Evolutionary conservation across 2,329 filamentous ascomycete genomes (phyloP).

Genomic region (Chaetoscypha palmicola): DNA sequence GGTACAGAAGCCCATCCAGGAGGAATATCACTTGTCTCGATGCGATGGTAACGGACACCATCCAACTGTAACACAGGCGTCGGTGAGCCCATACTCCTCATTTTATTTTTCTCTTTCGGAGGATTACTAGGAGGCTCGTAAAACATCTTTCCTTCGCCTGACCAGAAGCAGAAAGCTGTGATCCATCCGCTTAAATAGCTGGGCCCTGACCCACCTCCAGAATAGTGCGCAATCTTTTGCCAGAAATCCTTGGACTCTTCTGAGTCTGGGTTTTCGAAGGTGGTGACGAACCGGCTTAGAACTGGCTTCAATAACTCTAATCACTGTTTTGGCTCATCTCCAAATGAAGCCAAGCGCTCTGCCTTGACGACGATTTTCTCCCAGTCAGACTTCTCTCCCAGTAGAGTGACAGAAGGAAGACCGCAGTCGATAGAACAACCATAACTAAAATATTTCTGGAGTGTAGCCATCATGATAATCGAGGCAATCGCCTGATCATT

Average conservation of each 20-base stretch:
- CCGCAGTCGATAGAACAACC: conserved; percentile 34
- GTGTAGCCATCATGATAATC: conserved; percentile 44
- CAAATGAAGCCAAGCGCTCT: conserved; percentile 31
- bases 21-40: conserved; percentile 27
- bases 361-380: conserved; percentile 27
- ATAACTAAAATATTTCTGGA: conserved; percentile 44
- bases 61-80: conserved; percentile 17
- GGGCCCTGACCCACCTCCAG: conserved; percentile 15
- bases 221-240: conserved; percentile 25
- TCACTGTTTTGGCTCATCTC: conserved; percentile 29
- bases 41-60: conserved; percentile 18
- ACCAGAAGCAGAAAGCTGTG: conserved; percentile 33
- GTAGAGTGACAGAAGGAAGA: conserved; percentile 45
- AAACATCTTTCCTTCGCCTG: conserved; percentile 19
- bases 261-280: conserved; percentile 28
- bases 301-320: conserved; percentile 32
- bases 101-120: not conserved
- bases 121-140: not conserved
- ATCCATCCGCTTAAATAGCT: conserved; percentile 31
- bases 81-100: not conserved
- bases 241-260: conserved; percentile 31
- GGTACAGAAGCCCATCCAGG: conserved; percentile 29
- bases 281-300: conserved; percentile 30
- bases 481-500: conserved; percentile 38
- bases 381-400: conserved; percentile 43